A percentile compares a stretch with the other conserved stretches of the same genome.
Evolutionary conservation across 768 basidiomycete species (phyloP).

Genomic region (Asterophora parasitica): DNA sequence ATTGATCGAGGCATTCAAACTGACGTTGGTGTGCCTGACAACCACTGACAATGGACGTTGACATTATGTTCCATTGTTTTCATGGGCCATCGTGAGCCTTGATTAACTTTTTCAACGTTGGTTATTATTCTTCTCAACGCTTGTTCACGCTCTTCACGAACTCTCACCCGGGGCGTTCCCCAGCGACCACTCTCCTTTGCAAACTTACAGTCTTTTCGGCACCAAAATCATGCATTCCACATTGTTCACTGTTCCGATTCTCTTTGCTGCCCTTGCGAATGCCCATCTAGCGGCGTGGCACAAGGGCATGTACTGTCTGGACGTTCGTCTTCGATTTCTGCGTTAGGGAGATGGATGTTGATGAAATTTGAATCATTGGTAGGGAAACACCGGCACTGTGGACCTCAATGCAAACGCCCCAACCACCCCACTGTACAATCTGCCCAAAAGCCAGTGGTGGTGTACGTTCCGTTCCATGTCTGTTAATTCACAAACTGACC

Average conservation of each 20-base stretch:
- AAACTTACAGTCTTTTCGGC: constrained; percentile 13
- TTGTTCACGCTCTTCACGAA: constrained; percentile 7
- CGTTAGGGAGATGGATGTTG: not conserved
- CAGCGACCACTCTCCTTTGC: constrained; percentile 10
- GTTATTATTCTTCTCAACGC: constrained; percentile 3
- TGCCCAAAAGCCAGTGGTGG: constrained; percentile 40
- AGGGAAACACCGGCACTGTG: constrained; percentile 26
- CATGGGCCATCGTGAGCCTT: constrained; percentile 1
- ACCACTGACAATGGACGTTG: too few species aligned
- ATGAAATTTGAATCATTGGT: not conserved
- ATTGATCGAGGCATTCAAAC: too few species aligned
- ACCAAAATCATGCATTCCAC: constrained; percentile 2
- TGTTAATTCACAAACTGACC: not conserved
- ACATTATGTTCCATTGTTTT: not conserved
- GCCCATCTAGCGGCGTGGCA: constrained; percentile 41
- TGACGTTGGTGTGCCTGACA: constrained; percentile 6
- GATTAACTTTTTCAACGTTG: constrained; percentile 9
- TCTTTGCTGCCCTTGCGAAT: constrained; percentile 16
- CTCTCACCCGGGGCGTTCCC: not conserved
- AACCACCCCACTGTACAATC: constrained; percentile 40
- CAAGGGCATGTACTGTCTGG: constrained; percentile 42
- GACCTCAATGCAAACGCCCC: constrained; percentile 35
- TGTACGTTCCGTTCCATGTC: constrained; percentile 26
- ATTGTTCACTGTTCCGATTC: constrained; percentile 6
- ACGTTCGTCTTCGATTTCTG: constrained; percentile 26